phyloP scores from a whole-genome alignment of 2,329 filamentous ascomycete genomes.

The Mollisiaceae sp. region DNA sequence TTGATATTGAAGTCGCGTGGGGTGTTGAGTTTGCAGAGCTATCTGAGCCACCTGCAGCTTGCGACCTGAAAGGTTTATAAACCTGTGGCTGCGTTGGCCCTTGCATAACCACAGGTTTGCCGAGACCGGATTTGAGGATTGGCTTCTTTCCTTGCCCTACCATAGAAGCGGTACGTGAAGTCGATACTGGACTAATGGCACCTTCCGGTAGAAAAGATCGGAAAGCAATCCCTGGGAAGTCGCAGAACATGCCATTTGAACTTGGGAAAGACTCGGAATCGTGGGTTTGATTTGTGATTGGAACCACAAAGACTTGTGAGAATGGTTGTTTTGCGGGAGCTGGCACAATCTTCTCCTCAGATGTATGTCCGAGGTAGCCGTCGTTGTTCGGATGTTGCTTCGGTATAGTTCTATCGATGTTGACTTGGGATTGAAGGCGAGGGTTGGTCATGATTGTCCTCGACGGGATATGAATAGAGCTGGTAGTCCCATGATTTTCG shows the following conservation, averaged over 20 bases:
- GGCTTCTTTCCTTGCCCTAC: neutral
- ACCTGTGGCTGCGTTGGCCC: conserved; percentile 1
- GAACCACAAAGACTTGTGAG: conserved; percentile 2
- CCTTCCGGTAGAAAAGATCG: conserved; percentile 4
- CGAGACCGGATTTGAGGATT: neutral
- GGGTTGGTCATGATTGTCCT: neutral
- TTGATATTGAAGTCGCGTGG: neutral
- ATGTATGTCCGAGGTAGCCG: neutral
- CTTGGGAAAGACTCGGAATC: neutral
- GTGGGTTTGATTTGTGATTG: neutral
- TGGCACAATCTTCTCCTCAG: neutral
- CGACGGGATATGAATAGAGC: neutral
- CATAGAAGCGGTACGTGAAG: neutral
- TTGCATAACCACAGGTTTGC: neutral
- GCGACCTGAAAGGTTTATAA: neutral
- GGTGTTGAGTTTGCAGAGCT: neutral
- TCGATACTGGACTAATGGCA: neutral
- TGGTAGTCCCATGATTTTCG: neutral
- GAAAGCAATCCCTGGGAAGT: neutral
- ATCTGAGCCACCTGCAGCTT: neutral
- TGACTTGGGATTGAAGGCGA: neutral
- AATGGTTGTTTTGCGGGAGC: neutral
- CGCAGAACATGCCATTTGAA: neutral
- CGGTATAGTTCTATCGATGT: neutral
- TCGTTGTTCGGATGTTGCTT: neutral